Base-by-base conservation (phyloP, 129 eudicot genomes). In the Artemisia tridentata region DNA sequence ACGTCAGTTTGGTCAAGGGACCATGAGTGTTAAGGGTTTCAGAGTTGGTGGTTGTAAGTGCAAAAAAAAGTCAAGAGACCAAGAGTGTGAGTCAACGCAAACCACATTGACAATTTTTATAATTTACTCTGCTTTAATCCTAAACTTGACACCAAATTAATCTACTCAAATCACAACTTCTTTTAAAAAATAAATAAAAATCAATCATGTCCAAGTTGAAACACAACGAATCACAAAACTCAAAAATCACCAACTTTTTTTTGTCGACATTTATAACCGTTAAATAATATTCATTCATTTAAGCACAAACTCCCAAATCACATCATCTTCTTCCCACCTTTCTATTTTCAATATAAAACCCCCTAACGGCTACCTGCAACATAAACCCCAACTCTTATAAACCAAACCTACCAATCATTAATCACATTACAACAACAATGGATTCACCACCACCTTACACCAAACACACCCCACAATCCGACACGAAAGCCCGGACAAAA, bases 401-500 rank as follows among this genome's bases (percentile, higher is more conserved):
- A 64, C 59, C 56, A 60, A 41, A 14, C 12, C 14, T 72, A 43
- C 4, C 43, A 14, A 47, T 41, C 52, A 10, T 68, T 19, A 59
- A 11, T 4, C n/a, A 61, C 31, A 63, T 68, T 34, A 52, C 77
- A 52, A 63, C 70, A 48, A 7, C 79, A 12, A 91, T 87, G 95
- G 95, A 84, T n/a, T 73, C 86, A 7, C 80, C 62, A 15, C 68
- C 68, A 50, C 59, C 64, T 6, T 49, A 68, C 95, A 13, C 83
- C 86, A 41, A 51, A 51, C 56, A 3, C 45, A 62, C 75, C 11
- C 81, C 66, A 43, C 72, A 16, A 62, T 83, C 95, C 0, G 63
- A 72, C 66, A 78, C 90, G 54, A 51, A 67, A 60, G 69, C 19
- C 74, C 72, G 68, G 41, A 29, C 84, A 43, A 91, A 91, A 86